Percentiles rank a stretch among this genome's conserved stretches.
phyloP scores from a whole-genome alignment of 345 rosid species.

The Triadica sebifera region DNA sequence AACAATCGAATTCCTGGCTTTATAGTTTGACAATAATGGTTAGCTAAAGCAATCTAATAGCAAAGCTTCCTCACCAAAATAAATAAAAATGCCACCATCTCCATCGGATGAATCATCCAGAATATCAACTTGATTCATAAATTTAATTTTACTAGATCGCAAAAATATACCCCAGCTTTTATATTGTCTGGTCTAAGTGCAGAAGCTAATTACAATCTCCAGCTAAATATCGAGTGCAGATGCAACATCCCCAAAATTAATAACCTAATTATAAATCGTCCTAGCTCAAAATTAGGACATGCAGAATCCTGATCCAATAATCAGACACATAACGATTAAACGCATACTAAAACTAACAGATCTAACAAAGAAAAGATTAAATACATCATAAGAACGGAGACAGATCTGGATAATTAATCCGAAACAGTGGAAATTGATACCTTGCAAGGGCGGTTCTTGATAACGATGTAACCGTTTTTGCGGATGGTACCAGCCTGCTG shows the following conservation, averaged over 20 bases:
- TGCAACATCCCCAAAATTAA: background rate
- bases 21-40: background rate
- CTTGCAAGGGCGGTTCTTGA: constrained; percentile 36
- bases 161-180: too few relatives aligned
- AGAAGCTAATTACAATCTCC: background rate
- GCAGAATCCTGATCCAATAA: background rate
- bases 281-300: background rate
- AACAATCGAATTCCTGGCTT: background rate
- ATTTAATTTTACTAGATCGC: too few relatives aligned
- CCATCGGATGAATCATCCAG: background rate
- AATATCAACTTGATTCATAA: background rate
- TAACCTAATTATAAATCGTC: background rate
- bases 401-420: background rate
- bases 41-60: background rate
- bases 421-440: background rate
- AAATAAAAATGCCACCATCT: background rate
- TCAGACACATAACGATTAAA: background rate
- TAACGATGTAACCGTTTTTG: constrained; percentile 34
- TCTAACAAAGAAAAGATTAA: background rate
- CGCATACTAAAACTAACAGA: background rate
- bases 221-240: background rate
- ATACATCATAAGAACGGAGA: background rate
- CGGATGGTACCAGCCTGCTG: constrained; percentile 39
- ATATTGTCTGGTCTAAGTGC: background rate
- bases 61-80: background rate